Conservation (phyloP, 1,139 yeast species). For the Candida freyschussii region DNA sequence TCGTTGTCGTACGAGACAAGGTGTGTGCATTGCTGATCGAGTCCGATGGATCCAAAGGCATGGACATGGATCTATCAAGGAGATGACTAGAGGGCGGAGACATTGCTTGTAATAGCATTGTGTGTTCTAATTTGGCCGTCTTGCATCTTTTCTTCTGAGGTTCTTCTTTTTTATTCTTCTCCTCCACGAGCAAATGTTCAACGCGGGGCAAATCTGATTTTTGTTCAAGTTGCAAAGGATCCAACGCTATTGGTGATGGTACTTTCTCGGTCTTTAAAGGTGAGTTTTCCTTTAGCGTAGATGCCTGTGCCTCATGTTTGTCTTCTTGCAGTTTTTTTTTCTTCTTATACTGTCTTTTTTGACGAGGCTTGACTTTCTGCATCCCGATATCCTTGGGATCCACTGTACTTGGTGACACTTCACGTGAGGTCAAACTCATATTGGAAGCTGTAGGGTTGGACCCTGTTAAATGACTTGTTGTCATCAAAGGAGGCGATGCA, state of each 20-base stretch:
- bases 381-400: constrained; percentile 29
- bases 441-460: constrained; percentile 7
- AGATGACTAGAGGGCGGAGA: constrained; percentile 12
- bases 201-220: constrained; percentile 1
- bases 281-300: not conserved
- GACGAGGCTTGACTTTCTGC: constrained; percentile 15
- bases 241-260: constrained; percentile 9
- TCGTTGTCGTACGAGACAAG: constrained; percentile 17
- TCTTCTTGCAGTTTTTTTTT: constrained; percentile 8
- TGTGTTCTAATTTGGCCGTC: constrained; percentile 16
- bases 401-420: constrained; percentile 29
- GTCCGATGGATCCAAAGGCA: constrained; percentile 9
- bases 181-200: constrained; percentile 1
- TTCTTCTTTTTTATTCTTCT: constrained; percentile 7
- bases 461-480: constrained; percentile 1
- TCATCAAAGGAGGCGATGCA: not conserved
- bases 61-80: constrained; percentile 11
- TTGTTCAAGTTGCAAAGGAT: too few relatives aligned
- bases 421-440: constrained; percentile 11
- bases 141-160: constrained; percentile 13
- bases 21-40: constrained; percentile 3
- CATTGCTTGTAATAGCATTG: constrained; percentile 13
- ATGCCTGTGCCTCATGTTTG: not conserved
- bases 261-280: constrained; percentile 5
- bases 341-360: constrained; percentile 22